Conservation (phyloP, 1,139 yeast species). For the Debaryomyces subglobosus region DNA sequence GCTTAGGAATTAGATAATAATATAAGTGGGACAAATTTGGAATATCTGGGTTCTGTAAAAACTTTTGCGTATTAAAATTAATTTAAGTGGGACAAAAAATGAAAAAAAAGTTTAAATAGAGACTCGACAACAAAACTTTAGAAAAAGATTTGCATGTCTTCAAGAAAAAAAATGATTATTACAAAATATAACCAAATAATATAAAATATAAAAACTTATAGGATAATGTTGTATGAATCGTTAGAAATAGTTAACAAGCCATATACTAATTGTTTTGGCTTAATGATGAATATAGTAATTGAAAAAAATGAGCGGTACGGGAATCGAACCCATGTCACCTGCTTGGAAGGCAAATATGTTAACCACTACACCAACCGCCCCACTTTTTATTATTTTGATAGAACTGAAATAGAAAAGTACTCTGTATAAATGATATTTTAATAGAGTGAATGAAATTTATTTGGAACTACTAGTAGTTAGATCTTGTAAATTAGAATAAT, state of each 20-base stretch:
- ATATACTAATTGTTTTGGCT: no score
- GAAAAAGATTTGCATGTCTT: conserved; percentile 78
- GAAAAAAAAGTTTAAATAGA: neutral
- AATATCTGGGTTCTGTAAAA: neutral
- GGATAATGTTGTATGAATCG: neutral
- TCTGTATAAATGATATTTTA: no score
- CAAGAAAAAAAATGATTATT: neutral
- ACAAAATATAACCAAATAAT: neutral
- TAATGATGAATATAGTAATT: no score
- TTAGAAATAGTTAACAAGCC: neutral
- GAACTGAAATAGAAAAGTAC: no score
- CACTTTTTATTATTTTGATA: no score
- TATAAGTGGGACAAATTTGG: neutral
- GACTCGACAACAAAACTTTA: conserved; percentile 44
- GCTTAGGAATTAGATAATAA: neutral
- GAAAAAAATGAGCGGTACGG: conserved; percentile 68
- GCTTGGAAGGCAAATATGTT: conserved; percentile 75
- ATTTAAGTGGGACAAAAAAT: conserved; percentile 1
- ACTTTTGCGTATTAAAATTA: neutral
- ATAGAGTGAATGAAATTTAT: no score
- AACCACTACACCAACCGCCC: conserved; percentile 60
- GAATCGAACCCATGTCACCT: conserved; percentile 83
- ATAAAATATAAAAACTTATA: neutral
- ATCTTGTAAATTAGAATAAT: no score
- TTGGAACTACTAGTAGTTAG: no score